Evolutionary conservation across 768 basidiomycete genomes (phyloP).

Genomic region (Mycena latifolia): DNA sequence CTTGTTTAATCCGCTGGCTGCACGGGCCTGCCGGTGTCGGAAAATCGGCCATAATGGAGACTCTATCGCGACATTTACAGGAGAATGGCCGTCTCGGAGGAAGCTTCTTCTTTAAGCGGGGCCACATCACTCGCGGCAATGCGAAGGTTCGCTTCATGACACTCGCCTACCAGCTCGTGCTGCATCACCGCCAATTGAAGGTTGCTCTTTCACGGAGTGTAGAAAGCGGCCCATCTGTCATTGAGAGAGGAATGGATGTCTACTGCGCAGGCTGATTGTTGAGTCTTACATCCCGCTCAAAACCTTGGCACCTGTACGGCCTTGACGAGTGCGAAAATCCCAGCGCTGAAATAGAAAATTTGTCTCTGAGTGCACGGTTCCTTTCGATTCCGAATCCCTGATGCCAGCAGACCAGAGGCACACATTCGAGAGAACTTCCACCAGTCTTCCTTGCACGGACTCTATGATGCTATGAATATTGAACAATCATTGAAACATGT

Average conservation of each 20-base stretch:
- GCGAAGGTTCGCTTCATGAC: background rate
- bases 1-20: background rate
- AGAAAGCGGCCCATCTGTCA: background rate
- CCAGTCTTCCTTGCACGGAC: background rate
- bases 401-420: slow-evolving; percentile 12
- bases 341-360: background rate
- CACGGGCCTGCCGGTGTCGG: too few relatives aligned
- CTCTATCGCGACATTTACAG: background rate
- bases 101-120: too few relatives aligned
- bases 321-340: slow-evolving; percentile 6
- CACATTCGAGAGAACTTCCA: slow-evolving; percentile 1
- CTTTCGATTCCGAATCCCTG: background rate
- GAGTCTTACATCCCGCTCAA: background rate
- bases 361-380: background rate
- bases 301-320: background rate
- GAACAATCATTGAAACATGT: background rate
- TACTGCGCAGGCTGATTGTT: background rate
- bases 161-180: slow-evolving; percentile 3
- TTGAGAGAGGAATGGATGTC: background rate
- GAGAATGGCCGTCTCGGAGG: background rate
- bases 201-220: background rate
- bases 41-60: background rate
- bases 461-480: background rate
- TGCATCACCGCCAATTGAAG: background rate
- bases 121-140: too few relatives aligned